Evolutionary conservation across 2,329 filamentous ascomycete genomes (phyloP).

Genomic region (Fusarium sterilihyphosum): DNA sequence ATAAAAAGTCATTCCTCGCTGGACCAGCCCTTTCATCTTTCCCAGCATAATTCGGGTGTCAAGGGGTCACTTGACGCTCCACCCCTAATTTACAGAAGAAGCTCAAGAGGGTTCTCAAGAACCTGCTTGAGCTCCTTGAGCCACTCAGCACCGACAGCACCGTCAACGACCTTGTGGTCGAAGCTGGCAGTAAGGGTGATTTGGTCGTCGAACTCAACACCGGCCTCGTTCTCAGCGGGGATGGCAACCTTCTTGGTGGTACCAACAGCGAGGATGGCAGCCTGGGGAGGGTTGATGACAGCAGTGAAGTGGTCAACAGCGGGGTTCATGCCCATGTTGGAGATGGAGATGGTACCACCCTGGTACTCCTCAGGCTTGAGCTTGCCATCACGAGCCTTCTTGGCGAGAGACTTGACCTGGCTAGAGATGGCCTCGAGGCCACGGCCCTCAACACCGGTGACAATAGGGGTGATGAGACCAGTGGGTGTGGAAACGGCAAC

Average conservation of each 20-base stretch:
- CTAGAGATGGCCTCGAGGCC: constrained; percentile 89
- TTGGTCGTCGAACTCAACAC: constrained; percentile 94
- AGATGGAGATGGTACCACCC: constrained; percentile 98
- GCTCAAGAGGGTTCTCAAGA: constrained; percentile 94
- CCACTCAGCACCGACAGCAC: constrained; percentile 95
- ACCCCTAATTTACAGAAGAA: constrained; percentile 75
- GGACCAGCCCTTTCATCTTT: constrained; percentile 2
- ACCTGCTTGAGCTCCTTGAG: constrained; percentile 97
- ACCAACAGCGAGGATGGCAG: constrained; percentile 92
- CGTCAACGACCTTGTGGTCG: constrained; percentile 98
- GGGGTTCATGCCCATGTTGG: constrained; percentile 99
- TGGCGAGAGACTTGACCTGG: constrained; percentile 95
- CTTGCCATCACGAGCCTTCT: constrained; percentile 95
- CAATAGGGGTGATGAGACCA: constrained; percentile 97
- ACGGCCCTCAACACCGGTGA: constrained; percentile 86
- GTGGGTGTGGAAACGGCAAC: constrained; percentile 94
- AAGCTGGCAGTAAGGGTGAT: constrained; percentile 95
- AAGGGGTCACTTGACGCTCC: not conserved
- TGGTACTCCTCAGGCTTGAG: constrained; percentile 99
- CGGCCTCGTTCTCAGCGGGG: constrained; percentile 81
- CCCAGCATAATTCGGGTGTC: not conserved
- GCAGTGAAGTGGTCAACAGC: constrained; percentile 97
- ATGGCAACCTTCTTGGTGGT: constrained; percentile 96
- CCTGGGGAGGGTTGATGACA: constrained; percentile 98
- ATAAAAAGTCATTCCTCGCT: constrained; percentile 40